Conservation (phyloP, 371 early-diverging fungal species). For the Mortierella sp. region DNA sequence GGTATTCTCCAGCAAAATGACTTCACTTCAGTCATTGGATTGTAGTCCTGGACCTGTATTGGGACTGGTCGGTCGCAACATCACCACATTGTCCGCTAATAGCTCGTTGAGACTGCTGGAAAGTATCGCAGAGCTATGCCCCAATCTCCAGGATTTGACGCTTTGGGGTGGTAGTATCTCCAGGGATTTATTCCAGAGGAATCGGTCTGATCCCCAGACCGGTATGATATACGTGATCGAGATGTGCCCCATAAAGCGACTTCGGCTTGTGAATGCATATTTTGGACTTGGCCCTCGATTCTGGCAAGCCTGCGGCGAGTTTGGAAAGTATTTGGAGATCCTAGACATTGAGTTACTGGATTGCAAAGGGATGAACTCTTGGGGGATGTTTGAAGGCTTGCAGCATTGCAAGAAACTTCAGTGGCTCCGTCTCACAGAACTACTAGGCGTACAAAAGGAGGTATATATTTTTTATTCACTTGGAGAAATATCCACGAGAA, state of each 20-base stretch:
- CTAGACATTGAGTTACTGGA: constrained; percentile 37
- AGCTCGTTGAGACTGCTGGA: constrained; percentile 34
- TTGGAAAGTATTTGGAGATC: constrained; percentile 14
- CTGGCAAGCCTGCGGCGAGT: constrained; percentile 42
- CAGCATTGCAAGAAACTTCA: constrained; percentile 17
- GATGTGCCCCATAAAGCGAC: constrained; percentile 35
- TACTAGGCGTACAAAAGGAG: constrained; percentile 25
- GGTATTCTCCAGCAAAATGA: constrained; percentile 16
- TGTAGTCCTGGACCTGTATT: constrained; percentile 33
- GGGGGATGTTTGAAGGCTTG: constrained; percentile 38
- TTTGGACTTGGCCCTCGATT: constrained; percentile 34
- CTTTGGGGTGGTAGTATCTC: constrained; percentile 41
- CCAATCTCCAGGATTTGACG: constrained; percentile 33
- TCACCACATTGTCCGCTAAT: constrained; percentile 39
- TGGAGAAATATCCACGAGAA: not conserved
- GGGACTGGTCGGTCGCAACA: constrained; percentile 28
- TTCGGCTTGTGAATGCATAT: constrained; percentile 35
- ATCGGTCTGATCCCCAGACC: constrained; percentile 22
- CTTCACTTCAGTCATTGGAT: constrained; percentile 23
- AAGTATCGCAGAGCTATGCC: constrained; percentile 26
- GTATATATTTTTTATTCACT: not conserved
- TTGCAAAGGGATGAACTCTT: constrained; percentile 33
- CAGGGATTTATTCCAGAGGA: constrained; percentile 1
- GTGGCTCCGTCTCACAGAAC: constrained; percentile 35
- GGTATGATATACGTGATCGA: constrained; percentile 32